phyloP scores from a whole-genome alignment of 805 yeast species.

The Debaryomyces tyrocola region DNA sequence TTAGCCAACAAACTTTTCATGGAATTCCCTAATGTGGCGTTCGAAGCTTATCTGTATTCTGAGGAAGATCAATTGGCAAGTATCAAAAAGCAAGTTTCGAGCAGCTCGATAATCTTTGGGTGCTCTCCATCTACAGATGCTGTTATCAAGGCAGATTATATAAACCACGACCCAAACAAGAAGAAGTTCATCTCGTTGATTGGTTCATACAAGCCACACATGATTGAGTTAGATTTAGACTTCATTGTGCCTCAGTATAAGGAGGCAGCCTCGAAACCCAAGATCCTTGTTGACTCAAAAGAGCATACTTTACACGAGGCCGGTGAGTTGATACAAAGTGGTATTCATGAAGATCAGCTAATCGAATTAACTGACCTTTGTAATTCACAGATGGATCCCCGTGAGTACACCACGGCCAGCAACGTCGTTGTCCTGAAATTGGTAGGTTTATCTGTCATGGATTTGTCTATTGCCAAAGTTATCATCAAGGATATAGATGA shows the following conservation, averaged over 20 bases:
- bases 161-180: constrained; percentile 25
- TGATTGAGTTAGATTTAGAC: constrained; percentile 58
- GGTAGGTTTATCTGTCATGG: constrained; percentile 65
- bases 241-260: constrained; percentile 35
- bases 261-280: constrained; percentile 24
- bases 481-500: constrained; percentile 27
- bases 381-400: not conserved
- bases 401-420: constrained; percentile 6
- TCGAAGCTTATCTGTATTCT: constrained; percentile 17
- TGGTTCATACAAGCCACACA: constrained; percentile 68
- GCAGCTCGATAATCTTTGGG: constrained; percentile 53
- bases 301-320: constrained; percentile 60
- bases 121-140: constrained; percentile 60
- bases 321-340: constrained; percentile 58
- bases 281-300: constrained; percentile 58
- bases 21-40: constrained; percentile 26
- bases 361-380: constrained; percentile 48
- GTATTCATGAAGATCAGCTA: constrained; percentile 34
- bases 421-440: constrained; percentile 42
- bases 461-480: constrained; percentile 50
- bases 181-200: constrained; percentile 53
- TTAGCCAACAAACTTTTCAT: constrained; percentile 22
- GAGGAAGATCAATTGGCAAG: constrained; percentile 13
- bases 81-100: constrained; percentile 23
- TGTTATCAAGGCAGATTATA: constrained; percentile 32